Percentiles rank a stretch among this genome's conserved stretches.
These are phyloP conservation scores for Nicotiana tomentosiformis DNA, from an alignment of 257 asterid species.

Conservation along the genomic window DNA sequence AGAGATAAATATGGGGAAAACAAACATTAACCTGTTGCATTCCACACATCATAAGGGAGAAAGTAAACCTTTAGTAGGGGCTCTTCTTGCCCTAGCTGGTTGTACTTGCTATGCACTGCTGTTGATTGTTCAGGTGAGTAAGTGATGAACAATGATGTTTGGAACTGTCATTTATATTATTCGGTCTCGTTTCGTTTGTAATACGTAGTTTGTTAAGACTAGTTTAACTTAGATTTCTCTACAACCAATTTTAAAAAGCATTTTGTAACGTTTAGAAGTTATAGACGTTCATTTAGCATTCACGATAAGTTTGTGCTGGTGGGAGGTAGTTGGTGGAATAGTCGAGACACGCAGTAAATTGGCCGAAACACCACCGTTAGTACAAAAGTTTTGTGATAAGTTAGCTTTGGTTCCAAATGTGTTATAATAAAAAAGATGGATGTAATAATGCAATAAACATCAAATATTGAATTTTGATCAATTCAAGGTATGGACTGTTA, in stretches of 20 bases:
- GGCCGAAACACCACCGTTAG: not conserved
- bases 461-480: not conserved
- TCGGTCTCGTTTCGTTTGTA: not conserved
- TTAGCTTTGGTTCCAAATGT: not conserved
- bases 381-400: not conserved
- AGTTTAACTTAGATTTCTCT: no score
- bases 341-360: no score
- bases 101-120: slow-evolving; percentile 47
- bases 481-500: not conserved
- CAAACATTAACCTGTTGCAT: slow-evolving; percentile 43
- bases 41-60: not conserved
- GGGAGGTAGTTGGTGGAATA: not conserved
- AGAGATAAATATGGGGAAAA: slow-evolving; percentile 30
- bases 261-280: not conserved
- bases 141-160: not conserved
- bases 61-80: slow-evolving; percentile 34
- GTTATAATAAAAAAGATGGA: not conserved
- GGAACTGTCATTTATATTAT: not conserved
- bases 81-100: slow-evolving; percentile 36
- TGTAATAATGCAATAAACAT: not conserved
- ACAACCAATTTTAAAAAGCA: not conserved
- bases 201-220: not conserved
- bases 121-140: slow-evolving; percentile 61
- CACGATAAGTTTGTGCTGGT: not conserved
- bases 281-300: not conserved